These are phyloP conservation scores for Macrophomina pseudophaseolina DNA, from an alignment of 2,329 filamentous ascomycete species.

Conservation along the genomic window DNA sequence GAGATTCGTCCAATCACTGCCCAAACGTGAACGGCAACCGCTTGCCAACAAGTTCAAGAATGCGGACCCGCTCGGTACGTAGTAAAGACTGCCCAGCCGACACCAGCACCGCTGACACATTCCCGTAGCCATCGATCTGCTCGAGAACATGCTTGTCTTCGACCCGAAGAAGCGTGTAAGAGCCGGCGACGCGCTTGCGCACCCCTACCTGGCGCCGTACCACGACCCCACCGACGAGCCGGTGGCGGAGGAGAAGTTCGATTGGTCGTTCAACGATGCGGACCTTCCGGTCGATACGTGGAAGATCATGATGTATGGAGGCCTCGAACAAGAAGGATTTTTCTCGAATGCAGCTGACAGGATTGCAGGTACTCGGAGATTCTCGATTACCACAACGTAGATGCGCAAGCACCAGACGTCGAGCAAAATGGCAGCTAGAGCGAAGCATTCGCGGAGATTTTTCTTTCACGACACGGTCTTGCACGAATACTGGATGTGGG, in stretches of 20 bases:
- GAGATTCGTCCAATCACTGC: slow-evolving; percentile 95
- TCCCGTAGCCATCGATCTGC: slow-evolving; percentile 78
- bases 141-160: slow-evolving; percentile 97
- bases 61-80: slow-evolving; percentile 80
- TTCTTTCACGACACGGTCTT: neutral
- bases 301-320: slow-evolving; percentile 99
- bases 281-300: slow-evolving; percentile 98
- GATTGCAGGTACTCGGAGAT: slow-evolving; percentile 90
- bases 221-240: slow-evolving; percentile 98
- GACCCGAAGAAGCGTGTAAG: slow-evolving; percentile 96
- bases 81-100: neutral
- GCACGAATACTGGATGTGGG: neutral
- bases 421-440: slow-evolving; percentile 33
- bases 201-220: slow-evolving; percentile 94
- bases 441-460: neutral
- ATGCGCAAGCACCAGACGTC: slow-evolving; percentile 47
- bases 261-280: slow-evolving; percentile 99
- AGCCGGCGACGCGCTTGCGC: slow-evolving; percentile 81
- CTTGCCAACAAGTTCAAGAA: slow-evolving; percentile 92
- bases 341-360: neutral
- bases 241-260: slow-evolving; percentile 94
- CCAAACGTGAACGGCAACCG: slow-evolving; percentile 89
- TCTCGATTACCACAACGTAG: slow-evolving; percentile 96
- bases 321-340: neutral
- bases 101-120: neutral